Percentiles rank a stretch among this genome's conserved stretches.
Conservation (phyloP, 768 basidiomycete genomes). For the Trametes villosa region DNA sequence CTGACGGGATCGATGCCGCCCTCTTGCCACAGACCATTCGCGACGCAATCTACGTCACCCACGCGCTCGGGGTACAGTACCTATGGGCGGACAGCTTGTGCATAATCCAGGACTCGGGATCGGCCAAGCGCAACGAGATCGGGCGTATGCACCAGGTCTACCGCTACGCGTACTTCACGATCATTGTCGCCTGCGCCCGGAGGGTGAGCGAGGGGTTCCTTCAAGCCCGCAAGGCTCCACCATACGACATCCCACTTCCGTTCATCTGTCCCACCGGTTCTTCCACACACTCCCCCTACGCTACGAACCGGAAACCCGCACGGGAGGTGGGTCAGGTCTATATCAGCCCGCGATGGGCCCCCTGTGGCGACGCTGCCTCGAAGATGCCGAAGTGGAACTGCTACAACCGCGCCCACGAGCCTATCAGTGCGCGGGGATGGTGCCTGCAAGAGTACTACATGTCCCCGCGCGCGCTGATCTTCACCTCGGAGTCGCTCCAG, state of each 20-base stretch:
- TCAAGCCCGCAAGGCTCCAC: neutral
- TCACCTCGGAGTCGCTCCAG: conserved; percentile 16
- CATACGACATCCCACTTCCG: conserved; percentile 1
- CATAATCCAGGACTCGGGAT: conserved; percentile 17
- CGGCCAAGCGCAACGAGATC: conserved; percentile 10
- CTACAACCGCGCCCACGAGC: conserved; percentile 4
- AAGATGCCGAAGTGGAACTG: neutral
- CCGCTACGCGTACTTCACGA: conserved; percentile 13
- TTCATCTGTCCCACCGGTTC: neutral
- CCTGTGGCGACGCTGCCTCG: neutral
- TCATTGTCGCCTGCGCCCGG: conserved; percentile 15
- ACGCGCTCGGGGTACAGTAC: conserved; percentile 10
- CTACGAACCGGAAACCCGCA: no score
- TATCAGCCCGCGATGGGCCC: neutral
- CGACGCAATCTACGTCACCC: conserved; percentile 11
- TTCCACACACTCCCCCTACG: no score
- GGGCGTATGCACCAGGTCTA: conserved; percentile 4
- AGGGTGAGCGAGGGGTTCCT: conserved; percentile 11
- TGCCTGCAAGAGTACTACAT: conserved; percentile 17
- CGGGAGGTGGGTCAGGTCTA: no score
- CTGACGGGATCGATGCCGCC: neutral
- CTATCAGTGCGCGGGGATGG: conserved; percentile 13
- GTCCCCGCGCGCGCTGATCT: conserved; percentile 10
- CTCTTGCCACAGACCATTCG: conserved; percentile 15
- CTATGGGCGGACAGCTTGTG: conserved; percentile 22